These are phyloP conservation scores for Aristolochia californica DNA, from an alignment of 164 flowering plant genomes.

Conservation along the genomic window DNA sequence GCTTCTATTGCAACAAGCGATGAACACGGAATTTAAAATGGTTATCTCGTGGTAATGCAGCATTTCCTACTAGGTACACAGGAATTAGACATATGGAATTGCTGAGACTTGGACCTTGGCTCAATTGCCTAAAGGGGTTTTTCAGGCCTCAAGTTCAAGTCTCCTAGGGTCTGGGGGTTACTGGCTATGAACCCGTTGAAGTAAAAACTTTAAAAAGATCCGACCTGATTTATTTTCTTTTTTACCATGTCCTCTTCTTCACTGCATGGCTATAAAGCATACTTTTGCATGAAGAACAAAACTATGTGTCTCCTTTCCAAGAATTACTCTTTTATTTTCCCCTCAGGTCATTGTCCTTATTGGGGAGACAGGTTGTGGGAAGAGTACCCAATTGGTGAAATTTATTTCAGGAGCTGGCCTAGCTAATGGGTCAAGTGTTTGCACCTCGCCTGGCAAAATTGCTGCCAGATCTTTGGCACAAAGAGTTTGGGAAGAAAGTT, in stretches of 20 bases:
- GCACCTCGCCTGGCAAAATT: conserved; percentile 95
- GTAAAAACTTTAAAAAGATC: background rate
- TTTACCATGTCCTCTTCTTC: too few relatives aligned
- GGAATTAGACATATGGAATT: too few relatives aligned
- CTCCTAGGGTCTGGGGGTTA: background rate
- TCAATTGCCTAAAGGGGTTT: too few relatives aligned
- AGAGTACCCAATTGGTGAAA: conserved; percentile 93
- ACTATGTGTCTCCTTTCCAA: background rate
- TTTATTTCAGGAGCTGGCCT: conserved; percentile 79
- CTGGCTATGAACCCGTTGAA: background rate
- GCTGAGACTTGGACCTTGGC: too few relatives aligned
- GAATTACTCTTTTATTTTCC: background rate
- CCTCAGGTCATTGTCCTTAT: conserved; percentile 69
- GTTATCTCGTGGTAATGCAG: too few relatives aligned
- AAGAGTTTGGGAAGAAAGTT: conserved; percentile 71
- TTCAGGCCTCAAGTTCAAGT: too few relatives aligned
- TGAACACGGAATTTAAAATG: too few relatives aligned
- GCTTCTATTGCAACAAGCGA: too few relatives aligned
- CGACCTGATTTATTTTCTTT: background rate
- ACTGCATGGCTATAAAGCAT: background rate
- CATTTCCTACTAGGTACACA: too few relatives aligned
- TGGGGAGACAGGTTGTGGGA: conserved; percentile 98
- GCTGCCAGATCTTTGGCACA: conserved; percentile 78
- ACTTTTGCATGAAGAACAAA: background rate
- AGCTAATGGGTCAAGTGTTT: conserved; percentile 43